A percentile compares a stretch with the other conserved stretches of the same genome.
phyloP scores from a whole-genome alignment of 371 early-diverging fungal species.

The Dichotomocladium elegans region DNA sequence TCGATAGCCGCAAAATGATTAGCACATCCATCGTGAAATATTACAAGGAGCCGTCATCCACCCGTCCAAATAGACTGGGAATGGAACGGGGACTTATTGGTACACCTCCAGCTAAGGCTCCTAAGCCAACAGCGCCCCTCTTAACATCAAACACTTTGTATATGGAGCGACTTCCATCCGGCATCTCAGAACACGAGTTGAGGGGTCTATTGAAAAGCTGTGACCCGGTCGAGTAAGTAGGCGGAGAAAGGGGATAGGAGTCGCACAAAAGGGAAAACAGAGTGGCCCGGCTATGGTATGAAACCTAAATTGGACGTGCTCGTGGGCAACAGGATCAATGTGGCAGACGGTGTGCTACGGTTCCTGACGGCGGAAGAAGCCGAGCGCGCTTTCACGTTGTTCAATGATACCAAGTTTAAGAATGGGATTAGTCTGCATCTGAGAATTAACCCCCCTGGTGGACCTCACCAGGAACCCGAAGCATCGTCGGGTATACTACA shows the following conservation, averaged over 20 bases:
- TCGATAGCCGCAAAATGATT: too few species aligned
- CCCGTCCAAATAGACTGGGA: too few species aligned
- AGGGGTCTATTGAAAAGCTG: slow-evolving; percentile 25
- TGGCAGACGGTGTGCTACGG: neutral
- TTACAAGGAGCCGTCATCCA: too few species aligned
- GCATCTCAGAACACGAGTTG: slow-evolving; percentile 27
- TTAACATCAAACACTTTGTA: too few species aligned
- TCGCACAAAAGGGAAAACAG: neutral
- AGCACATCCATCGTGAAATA: too few species aligned
- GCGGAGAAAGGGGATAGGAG: neutral
- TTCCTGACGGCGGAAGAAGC: slow-evolving; percentile 14
- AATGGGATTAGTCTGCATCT: slow-evolving; percentile 22
- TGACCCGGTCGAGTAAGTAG: slow-evolving; percentile 29
- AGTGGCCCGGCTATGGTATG: slow-evolving; percentile 2
- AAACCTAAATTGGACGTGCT: too few species aligned
- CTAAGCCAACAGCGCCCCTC: too few species aligned
- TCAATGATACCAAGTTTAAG: slow-evolving; percentile 26
- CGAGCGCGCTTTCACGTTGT: slow-evolving; percentile 37
- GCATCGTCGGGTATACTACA: slow-evolving; percentile 32
- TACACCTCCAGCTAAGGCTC: too few species aligned
- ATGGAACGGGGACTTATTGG: too few species aligned
- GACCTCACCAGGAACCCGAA: slow-evolving; percentile 26
- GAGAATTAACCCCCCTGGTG: slow-evolving; percentile 21
- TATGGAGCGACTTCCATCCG: slow-evolving; percentile 14
- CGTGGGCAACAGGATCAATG: neutral